phyloP scores from a whole-genome alignment of 805 yeast genomes.

The Hagleromyces aurorensis region DNA sequence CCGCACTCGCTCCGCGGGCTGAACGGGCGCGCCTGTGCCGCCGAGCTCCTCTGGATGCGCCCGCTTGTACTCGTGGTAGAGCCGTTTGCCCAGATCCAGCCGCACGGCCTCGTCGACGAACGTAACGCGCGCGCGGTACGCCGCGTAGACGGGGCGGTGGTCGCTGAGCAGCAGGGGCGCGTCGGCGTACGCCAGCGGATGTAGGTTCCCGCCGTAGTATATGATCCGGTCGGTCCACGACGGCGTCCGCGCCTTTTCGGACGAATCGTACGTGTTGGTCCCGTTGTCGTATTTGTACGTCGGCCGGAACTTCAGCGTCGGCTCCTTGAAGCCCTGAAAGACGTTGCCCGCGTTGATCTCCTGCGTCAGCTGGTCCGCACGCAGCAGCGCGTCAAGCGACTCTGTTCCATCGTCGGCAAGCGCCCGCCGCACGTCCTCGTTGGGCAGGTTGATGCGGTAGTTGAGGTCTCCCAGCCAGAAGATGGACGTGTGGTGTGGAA shows the following conservation, averaged over 20 bases:
- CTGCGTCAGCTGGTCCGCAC: constrained; percentile 67
- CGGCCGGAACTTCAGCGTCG: constrained; percentile 70
- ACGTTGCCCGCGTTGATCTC: constrained; percentile 70
- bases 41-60: constrained; percentile 26
- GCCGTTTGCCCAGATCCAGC: constrained; percentile 43
- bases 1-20: constrained; percentile 3
- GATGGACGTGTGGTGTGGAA: constrained; percentile 76
- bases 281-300: constrained; percentile 91
- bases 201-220: constrained; percentile 48
- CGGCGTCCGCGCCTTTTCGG: constrained; percentile 89
- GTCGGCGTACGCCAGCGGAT: constrained; percentile 62
- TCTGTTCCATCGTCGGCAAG: constrained; percentile 39
- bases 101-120: constrained; percentile 60
- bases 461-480: constrained; percentile 96
- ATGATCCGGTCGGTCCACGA: constrained; percentile 94
- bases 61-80: constrained; percentile 51
- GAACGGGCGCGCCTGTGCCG: not conserved
- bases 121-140: constrained; percentile 57
- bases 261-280: constrained; percentile 70
- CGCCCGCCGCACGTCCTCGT: constrained; percentile 62
- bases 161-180: constrained; percentile 66
- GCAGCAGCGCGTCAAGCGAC: constrained; percentile 39
- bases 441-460: constrained; percentile 64
- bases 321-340: constrained; percentile 70
- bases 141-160: constrained; percentile 87